Evolutionary conservation across 768 basidiomycete genomes (phyloP).

Genomic region (Sistotremastrum suecicum): DNA sequence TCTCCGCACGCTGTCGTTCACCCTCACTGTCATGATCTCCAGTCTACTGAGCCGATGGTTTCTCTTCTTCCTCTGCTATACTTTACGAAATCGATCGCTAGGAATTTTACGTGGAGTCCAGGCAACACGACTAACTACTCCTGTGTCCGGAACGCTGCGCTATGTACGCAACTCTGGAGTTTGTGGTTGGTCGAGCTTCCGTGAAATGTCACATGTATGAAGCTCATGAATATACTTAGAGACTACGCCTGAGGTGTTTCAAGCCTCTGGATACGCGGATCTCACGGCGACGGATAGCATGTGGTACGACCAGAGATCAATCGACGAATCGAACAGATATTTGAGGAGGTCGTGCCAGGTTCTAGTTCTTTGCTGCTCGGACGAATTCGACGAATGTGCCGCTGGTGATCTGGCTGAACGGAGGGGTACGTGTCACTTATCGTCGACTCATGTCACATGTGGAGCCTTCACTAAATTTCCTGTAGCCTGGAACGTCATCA

Average conservation of each 20-base stretch:
- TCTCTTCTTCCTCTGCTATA: too few species aligned
- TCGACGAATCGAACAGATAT: background rate
- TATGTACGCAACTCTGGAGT: conserved; percentile 46
- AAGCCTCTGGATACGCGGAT: conserved; percentile 54
- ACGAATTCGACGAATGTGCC: conserved; percentile 46
- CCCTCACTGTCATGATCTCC: too few species aligned
- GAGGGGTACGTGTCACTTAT: conserved; percentile 19
- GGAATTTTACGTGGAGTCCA: conserved; percentile 34
- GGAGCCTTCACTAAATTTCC: too few species aligned
- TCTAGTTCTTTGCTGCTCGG: conserved; percentile 56
- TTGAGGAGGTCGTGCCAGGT: conserved; percentile 22
- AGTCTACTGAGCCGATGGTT: too few species aligned
- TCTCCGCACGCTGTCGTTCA: too few species aligned
- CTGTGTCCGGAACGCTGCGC: conserved; percentile 33
- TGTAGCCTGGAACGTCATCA: conserved; percentile 25
- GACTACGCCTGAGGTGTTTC: conserved; percentile 43
- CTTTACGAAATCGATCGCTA: too few species aligned
- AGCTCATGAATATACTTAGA: conserved; percentile 17
- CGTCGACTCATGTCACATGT: too few species aligned
- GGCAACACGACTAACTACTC: background rate
- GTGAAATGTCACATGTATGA: too few species aligned
- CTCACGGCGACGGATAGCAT: conserved; percentile 41
- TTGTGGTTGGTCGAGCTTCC: conserved; percentile 25
- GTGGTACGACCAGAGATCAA: conserved; percentile 26
- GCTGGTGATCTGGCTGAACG: conserved; percentile 53